Evolutionary conservation across 208 protist species (phyloP), one percentile per base, ranked within the genome.

Genomic region (Herpetomonas muscarum): DNA sequence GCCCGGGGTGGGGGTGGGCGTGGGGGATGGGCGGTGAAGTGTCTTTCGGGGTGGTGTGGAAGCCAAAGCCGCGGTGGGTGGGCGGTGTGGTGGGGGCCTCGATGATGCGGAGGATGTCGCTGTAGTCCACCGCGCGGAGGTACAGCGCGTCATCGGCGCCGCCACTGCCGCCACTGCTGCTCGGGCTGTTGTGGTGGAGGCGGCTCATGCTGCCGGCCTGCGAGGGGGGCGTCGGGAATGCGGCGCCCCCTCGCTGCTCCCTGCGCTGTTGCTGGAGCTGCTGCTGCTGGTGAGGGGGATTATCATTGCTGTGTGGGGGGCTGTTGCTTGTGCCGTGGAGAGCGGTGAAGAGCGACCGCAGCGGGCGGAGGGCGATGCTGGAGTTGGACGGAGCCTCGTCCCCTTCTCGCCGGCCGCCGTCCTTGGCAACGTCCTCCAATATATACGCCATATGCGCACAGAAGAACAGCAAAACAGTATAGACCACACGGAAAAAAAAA

Each of bases 41-140:
- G 22, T 17, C n/a, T 6, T 9, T n/a, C 22, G 6, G 31, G 2
- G 13, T 29, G 41, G 12, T 9, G 13, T 22, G 22, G 4, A 17
- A 28, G 21, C 52, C 66, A 17, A 57, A 67, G 32, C 51, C 53
- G 32, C 24, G 47, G 1, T 39, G 67, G 6, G 53, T 74, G 17
- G 68, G 55, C 13, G 46, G 61, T 2, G 42, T 49, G 17, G 54
- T 60, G 28, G 72, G 65, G 9, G 61, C 64, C 24, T 54, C 61
- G 37, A 90, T 61, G 46, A 90, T 52, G 22, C 46, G 58, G 29
- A 69, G 52, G 21, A 90, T 49, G 22, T 90, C 78, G 5, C 42
- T 26, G 57, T 69, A 84, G 60, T 90, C 72, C 2, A 83, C 71
- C 1, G 72, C 81, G 17, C 53, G 49, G 22, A 55, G 57, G 61